These are phyloP conservation scores for Plasmopara viticola DNA, from an alignment of 352 stramenopile species.

Conservation along the genomic window DNA sequence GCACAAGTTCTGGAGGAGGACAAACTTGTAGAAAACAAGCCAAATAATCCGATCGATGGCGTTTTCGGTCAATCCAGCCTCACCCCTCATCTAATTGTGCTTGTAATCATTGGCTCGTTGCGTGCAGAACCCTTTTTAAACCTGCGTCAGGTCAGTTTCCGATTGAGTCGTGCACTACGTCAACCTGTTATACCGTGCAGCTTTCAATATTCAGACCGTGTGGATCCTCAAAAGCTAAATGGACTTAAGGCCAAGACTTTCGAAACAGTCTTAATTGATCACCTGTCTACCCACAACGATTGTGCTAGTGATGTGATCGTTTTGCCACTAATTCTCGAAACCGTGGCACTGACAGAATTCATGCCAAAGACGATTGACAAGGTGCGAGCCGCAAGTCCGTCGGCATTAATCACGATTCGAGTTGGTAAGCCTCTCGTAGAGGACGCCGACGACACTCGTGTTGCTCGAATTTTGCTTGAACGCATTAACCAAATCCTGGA, in stretches of 20 bases:
- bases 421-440: constrained; percentile 54
- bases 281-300: constrained; percentile 24
- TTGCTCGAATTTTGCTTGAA: constrained; percentile 59
- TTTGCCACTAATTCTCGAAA: constrained; percentile 81
- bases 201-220: constrained; percentile 75
- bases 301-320: constrained; percentile 36
- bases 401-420: constrained; percentile 23
- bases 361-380: constrained; percentile 53
- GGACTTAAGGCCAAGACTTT: constrained; percentile 57
- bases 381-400: constrained; percentile 22
- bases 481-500: constrained; percentile 37
- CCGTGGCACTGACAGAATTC: constrained; percentile 69
- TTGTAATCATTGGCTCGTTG: constrained; percentile 76
- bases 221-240: constrained; percentile 50
- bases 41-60: constrained; percentile 2
- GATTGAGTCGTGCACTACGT: constrained; percentile 48
- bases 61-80: neutral
- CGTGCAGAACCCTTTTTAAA: constrained; percentile 62
- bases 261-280: constrained; percentile 49
- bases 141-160: constrained; percentile 65
- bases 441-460: constrained; percentile 38
- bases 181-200: constrained; percentile 60
- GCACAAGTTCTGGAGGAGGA: constrained; percentile 79
- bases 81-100: constrained; percentile 32
- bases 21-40: constrained; percentile 3